A percentile compares a stretch with the other conserved stretches of the same genome.
Conservation (phyloP, 352 stramenopile species). For the Pythium myriotylum region DNA sequence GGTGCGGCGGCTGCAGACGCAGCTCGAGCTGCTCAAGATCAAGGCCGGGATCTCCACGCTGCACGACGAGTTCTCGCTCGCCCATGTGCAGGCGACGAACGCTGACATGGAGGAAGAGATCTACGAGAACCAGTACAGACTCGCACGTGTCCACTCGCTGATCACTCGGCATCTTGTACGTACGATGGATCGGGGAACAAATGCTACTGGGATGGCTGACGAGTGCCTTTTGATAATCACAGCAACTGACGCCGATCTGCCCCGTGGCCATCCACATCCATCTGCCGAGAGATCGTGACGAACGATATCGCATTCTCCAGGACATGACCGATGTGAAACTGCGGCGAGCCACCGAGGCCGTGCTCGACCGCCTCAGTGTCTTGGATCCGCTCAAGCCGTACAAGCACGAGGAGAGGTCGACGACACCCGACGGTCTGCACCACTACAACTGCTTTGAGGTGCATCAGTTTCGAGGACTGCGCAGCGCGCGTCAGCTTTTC, state of each 20-base stretch:
- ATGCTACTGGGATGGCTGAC: neutral
- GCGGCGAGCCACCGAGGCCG: constrained; percentile 7
- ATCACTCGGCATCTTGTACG: constrained; percentile 6
- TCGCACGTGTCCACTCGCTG: constrained; percentile 1
- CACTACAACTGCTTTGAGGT: constrained; percentile 33
- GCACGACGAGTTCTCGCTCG: neutral
- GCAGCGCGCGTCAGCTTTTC: constrained; percentile 34
- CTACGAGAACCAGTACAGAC: neutral
- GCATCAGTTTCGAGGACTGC: constrained; percentile 39
- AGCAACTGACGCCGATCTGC: constrained; percentile 15
- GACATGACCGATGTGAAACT: constrained; percentile 15
- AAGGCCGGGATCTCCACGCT: neutral
- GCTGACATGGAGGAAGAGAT: constrained; percentile 4
- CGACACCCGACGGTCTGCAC: constrained; percentile 4
- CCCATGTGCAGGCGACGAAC: neutral
- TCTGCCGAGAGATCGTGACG: constrained; percentile 4
- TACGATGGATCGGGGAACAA: neutral
- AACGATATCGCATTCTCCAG: constrained; percentile 7
- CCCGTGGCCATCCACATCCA: constrained; percentile 14
- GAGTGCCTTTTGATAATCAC: neutral
- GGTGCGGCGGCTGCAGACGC: constrained; percentile 1
- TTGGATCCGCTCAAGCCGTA: constrained; percentile 17
- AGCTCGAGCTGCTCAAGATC: constrained; percentile 12
- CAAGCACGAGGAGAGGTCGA: constrained; percentile 13
- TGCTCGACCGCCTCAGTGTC: neutral